phyloP scores from a whole-genome alignment of 441 rosid genomes.

The Theobroma grandiflorum region DNA sequence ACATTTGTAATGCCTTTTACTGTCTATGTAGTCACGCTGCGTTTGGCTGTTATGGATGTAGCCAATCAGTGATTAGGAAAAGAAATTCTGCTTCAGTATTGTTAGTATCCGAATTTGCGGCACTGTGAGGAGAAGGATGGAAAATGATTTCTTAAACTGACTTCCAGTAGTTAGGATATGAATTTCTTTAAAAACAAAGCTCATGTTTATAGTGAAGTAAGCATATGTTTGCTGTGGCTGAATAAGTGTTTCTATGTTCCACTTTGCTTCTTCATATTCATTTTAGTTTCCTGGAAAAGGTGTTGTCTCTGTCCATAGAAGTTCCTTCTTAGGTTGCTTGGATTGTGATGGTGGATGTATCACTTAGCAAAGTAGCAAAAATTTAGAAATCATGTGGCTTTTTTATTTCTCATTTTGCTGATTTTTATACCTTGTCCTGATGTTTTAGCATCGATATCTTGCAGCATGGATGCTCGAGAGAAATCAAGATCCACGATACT shows the following conservation, averaged over 20 bases:
- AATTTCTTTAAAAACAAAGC: not conserved
- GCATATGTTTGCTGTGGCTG: not conserved
- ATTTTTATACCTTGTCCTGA: not conserved
- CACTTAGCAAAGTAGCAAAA: not conserved
- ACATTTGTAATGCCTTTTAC: not conserved
- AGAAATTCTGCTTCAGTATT: not conserved
- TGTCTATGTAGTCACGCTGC: not conserved
- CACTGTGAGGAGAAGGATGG: not conserved
- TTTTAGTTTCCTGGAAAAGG: not conserved
- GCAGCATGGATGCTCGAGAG: slow-evolving; percentile 73
- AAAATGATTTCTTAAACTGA: not conserved
- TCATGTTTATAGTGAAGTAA: not conserved
- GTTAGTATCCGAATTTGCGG: not conserved
- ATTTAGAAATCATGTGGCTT: not conserved
- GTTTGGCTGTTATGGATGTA: not conserved
- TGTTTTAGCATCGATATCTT: slow-evolving; percentile 24
- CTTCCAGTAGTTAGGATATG: not conserved
- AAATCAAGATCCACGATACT: slow-evolving; percentile 55
- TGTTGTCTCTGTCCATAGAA: not conserved
- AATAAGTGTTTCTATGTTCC: slow-evolving; percentile 6
- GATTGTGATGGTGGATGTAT: not conserved
- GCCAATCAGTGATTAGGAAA: not conserved
- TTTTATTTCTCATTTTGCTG: not conserved
- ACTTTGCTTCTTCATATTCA: not conserved
- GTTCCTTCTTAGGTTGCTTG: slow-evolving; percentile 2